Conservation (phyloP, 495 filamentous ascomycete genomes). For the Trichodelitschia bisporula region DNA sequence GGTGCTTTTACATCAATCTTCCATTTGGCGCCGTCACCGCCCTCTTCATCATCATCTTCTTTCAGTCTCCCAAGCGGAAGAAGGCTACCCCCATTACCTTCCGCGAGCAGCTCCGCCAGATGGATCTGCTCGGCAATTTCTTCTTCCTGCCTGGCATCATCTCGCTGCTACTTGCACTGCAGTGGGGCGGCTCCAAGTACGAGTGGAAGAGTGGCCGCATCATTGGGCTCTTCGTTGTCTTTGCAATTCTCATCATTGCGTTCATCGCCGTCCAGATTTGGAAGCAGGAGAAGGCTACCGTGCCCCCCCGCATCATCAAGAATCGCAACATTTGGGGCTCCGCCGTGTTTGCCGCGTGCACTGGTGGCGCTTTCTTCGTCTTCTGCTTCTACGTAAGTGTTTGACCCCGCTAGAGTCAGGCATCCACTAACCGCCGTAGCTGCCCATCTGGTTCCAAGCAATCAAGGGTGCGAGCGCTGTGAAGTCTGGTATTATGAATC, state of each 20-base stretch:
- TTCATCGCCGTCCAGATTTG: conserved; percentile 24
- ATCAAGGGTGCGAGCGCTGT: conserved; percentile 31
- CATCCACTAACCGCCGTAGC: conserved; percentile 20
- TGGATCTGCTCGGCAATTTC: conserved; percentile 17
- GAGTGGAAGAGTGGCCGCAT: conserved; percentile 26
- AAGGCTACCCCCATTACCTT: conserved; percentile 4
- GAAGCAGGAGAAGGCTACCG: conserved; percentile 16
- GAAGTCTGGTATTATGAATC: conserved; percentile 33
- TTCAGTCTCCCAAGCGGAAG: conserved; percentile 8
- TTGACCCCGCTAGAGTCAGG: not conserved
- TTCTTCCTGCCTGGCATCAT: conserved; percentile 27
- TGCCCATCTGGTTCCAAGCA: conserved; percentile 61
- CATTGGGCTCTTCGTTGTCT: conserved; percentile 26
- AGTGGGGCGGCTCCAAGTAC: conserved; percentile 36
- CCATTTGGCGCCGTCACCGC: conserved; percentile 17
- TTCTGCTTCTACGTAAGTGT: conserved; percentile 6
- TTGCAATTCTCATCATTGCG: conserved; percentile 18
- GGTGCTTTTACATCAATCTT: conserved; percentile 22
- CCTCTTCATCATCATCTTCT: conserved; percentile 17
- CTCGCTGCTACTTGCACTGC: conserved; percentile 29
- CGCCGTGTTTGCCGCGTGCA: conserved; percentile 10
- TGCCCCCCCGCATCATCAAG: conserved; percentile 16
- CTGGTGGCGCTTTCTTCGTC: conserved; percentile 16
- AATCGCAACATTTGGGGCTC: conserved; percentile 13
- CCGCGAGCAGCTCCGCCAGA: conserved; percentile 9